Evolutionary conservation across 768 basidiomycete species (phyloP), one percentile per base, ranked within the genome.

Genomic region (Calocybe indica): DNA sequence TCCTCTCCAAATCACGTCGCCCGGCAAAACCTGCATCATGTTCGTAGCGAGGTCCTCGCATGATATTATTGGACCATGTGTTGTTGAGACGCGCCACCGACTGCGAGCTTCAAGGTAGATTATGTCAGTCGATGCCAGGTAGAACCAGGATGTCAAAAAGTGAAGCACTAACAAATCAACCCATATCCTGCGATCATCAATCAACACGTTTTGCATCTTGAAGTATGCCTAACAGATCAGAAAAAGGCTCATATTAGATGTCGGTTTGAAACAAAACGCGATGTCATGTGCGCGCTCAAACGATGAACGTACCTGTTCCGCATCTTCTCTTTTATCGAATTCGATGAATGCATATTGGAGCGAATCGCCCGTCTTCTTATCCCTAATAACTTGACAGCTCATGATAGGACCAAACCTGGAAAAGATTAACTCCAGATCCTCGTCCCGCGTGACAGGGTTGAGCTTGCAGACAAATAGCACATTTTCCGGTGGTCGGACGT

Each of bases 171-270:
- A 94, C 87, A 99, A 98, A 67, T 98, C 96, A 52, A 99, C 95
- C 92, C 95, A 98, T 58, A 99, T 98, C 9, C 96, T 82, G 10
- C 93, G 80, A 65, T 99, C 96, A 61, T 99, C 96, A 9, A 99
- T 88, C 8, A 99, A 72, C 0, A 98, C 96, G 58, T 98, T 98
- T 63, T 98, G 96, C 96, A 99, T 99, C 66, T 98, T 99, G 71
- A 98, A 94, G 65, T 98, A 99, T 7, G 92, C 96, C 88, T 93
- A 54, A 3, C 43, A 34, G 32, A 15, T 39, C 37, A 35, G 37
- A 48, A 57, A 30, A 57, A 46, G 36, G 29, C 14, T 10, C 8
- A 43, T 39, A 39, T 39, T 28, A 39, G 38, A 14, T 7, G 14
- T 43, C 12, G 15, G 14, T 5, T 15, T 6, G 15, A 34, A 33